Base-by-base conservation (phyloP, 352 stramenopile species). In the Globisporangium carolinianum region DNA sequence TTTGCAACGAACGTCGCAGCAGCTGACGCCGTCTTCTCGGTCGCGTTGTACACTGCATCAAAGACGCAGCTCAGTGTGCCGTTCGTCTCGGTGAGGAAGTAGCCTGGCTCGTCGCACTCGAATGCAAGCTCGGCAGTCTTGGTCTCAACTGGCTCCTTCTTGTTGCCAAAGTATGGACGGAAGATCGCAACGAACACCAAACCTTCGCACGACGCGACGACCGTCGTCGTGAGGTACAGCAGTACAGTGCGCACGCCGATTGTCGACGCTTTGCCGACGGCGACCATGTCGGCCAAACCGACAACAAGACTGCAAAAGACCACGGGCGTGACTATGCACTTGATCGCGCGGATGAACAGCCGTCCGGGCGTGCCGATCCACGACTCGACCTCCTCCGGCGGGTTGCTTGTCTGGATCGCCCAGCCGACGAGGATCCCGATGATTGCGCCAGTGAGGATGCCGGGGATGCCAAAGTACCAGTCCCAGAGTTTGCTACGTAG, bases 341-440 rank as follows among this genome's bases (percentile, higher is more conserved):
- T 68, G 47, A 84, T 53, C 5, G 72, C 74, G 51, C 69, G 69
- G 46, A 84, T 69, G 60, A 84, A 84, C 48, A 84, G 73, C 2
- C 57, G 57, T 47, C 74, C 74, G 8, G 65, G 64, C 12, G 66
- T 63, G 47, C 57, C 66, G 50, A 82, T 64, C 74, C 74, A 82
- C 2, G 63, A 69, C 47, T 60, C 60, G 18, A 66, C 60, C n/a
- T 51, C 58, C 0, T 47, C 52, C 17, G 53, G 60, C 32, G 55
- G 49, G 4, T 63, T 49, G 18, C 8, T 49, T 12, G 58, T 66
- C 39, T 69, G 48, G 43, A 61, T 38, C 10, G 66, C 55, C 17
- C 58, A 58, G 52, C 71, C 71, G 52, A 75, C 49, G 35, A 65
- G 6, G 52, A 71, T 48, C 14, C 65, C 65, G 17, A 71, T 46